Evolutionary conservation across 176 grass and related monocot genomes (phyloP), one percentile per base, ranked within the genome.

Genomic region (Cocos nucifera): DNA sequence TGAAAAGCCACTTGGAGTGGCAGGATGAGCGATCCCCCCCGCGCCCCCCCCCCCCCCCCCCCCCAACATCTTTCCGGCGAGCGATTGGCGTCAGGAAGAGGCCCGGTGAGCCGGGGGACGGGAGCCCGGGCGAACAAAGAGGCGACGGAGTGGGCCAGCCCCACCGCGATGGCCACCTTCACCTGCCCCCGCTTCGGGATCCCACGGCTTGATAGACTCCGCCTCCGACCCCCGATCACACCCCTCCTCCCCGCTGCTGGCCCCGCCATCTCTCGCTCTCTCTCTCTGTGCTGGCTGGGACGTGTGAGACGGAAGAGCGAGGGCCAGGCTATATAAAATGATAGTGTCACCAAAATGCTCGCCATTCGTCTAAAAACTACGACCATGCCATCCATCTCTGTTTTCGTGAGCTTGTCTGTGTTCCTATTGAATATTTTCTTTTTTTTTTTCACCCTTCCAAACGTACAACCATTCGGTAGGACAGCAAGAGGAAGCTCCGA

Each of bases 151-250:
- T 21, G 54, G 17, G 54, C 54, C 19, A 56, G n/a, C 19, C n/a
- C 54, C 54, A 56, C 21, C 19, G 54, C 54, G 54, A 56, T 56
- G 19, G 54, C 54, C 16, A 56, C 54, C 54, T 56, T 56, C 54
- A 56, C 54, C n/a, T 56, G 54, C 19, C 54, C 54, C 7, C 54
- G 19, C 54, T 56, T 56, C 54, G 54, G 54, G 19, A 56, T 56
- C 54, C 19, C 5, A 21, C 54, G 54, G 8, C 54, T 21, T 5
- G 54, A 56, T 9, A 56, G 17, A 3, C 4, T 56, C 54, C 54
- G 19, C 10, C 5, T 10, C 54, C 54, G 22, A 10, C n/a, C 22
- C 19, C 54, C 17, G n/a, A 18, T 56, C 54, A 6, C 54, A 2
- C 54, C 3, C n/a, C 54, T 12, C 54, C 54, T 9, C 7, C 54